phyloP scores from a whole-genome alignment of 441 rosid genomes.

The Syzygium malaccense region DNA sequence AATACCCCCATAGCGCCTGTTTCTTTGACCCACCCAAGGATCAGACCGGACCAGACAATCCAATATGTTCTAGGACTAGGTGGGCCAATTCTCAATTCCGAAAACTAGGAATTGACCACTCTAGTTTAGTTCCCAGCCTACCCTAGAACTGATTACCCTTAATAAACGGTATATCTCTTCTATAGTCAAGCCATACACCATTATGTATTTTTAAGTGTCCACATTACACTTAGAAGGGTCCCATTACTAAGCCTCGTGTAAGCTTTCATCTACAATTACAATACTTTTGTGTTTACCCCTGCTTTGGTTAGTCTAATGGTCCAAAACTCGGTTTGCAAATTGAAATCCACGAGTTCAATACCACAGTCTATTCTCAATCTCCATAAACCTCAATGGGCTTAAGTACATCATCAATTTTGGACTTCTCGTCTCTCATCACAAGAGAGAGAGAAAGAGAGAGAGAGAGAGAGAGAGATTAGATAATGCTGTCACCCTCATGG shows the following conservation, averaged over 20 bases:
- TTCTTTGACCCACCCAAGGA: too few species aligned
- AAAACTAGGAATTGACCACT: too few species aligned
- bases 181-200: background rate
- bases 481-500: too few species aligned
- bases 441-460: too few species aligned
- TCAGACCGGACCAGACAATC: too few species aligned
- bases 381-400: background rate
- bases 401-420: background rate
- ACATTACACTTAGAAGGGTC: background rate
- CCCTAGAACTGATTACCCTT: too few species aligned
- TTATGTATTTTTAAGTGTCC: background rate
- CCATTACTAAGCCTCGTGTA: background rate
- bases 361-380: background rate
- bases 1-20: too few species aligned
- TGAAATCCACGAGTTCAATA: background rate
- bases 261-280: background rate
- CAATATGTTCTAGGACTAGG: too few species aligned
- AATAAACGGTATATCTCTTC: background rate
- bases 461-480: too few species aligned
- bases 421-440: too few species aligned
- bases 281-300: background rate
- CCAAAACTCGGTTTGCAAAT: background rate
- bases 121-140: too few species aligned
- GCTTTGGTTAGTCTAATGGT: background rate
- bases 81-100: too few species aligned